A percentile compares a stretch with the other conserved stretches of the same genome.
These are phyloP conservation scores for Wickerhamomyces sydowiorum DNA, from an alignment of 805 yeast genomes.

Conservation along the genomic window DNA sequence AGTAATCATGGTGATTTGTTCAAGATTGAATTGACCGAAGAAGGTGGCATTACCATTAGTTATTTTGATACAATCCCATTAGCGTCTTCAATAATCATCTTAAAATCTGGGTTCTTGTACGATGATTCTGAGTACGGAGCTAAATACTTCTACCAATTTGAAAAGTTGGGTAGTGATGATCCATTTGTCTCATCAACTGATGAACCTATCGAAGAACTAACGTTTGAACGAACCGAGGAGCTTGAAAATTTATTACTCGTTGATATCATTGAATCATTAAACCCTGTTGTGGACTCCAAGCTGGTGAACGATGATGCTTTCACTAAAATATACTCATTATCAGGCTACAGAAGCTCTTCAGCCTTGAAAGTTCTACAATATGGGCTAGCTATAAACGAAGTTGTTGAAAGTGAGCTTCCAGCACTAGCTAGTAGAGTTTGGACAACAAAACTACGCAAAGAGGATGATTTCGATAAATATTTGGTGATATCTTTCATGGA, in stretches of 20 bases:
- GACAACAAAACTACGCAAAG: slow-evolving; percentile 45
- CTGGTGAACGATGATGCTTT: slow-evolving; percentile 25
- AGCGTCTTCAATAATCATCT: slow-evolving; percentile 48
- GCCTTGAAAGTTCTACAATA: slow-evolving; percentile 42
- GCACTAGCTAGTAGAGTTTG: slow-evolving; percentile 54
- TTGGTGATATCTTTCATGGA: slow-evolving; percentile 61
- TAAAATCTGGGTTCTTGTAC: slow-evolving; percentile 72
- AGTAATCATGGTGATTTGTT: slow-evolving; percentile 67
- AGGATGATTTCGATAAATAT: slow-evolving; percentile 51
- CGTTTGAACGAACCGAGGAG: slow-evolving; percentile 25
- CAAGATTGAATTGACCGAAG: slow-evolving; percentile 52
- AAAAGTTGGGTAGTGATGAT: slow-evolving; percentile 60
- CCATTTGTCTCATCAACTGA: slow-evolving; percentile 27
- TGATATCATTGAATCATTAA: slow-evolving; percentile 36
- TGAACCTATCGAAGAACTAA: slow-evolving; percentile 24
- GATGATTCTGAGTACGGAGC: slow-evolving; percentile 60
- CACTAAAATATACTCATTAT: slow-evolving; percentile 36
- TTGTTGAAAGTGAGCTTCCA: slow-evolving; percentile 77
- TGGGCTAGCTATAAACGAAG: slow-evolving; percentile 53
- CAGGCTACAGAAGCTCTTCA: slow-evolving; percentile 40
- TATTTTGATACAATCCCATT: slow-evolving; percentile 77
- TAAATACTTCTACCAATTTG: slow-evolving; percentile 72
- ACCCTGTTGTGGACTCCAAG: slow-evolving; percentile 46
- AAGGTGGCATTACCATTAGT: slow-evolving; percentile 40
- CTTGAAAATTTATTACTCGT: slow-evolving; percentile 56